phyloP scores from a whole-genome alignment of 2,329 filamentous ascomycete genomes.

The Ascochyta rabiei region DNA sequence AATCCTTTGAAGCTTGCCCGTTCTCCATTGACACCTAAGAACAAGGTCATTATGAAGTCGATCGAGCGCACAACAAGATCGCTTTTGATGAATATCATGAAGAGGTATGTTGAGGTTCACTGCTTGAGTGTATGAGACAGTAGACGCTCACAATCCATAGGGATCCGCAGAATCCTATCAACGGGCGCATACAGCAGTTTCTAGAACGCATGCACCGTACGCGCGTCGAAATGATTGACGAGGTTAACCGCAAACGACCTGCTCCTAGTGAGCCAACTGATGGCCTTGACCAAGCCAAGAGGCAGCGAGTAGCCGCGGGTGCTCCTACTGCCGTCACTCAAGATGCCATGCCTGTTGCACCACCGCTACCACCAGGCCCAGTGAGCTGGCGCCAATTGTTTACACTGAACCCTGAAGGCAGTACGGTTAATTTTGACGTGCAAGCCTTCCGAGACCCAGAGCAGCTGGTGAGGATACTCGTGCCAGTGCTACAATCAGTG shows the following conservation, averaged over 20 bases:
- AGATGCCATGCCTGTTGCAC: constrained; percentile 58
- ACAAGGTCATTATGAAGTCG: constrained; percentile 83
- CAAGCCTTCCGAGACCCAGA: constrained; percentile 73
- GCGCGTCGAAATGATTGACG: constrained; percentile 79
- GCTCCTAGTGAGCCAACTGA: constrained; percentile 73
- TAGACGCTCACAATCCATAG: constrained; percentile 51
- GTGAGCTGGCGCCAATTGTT: constrained; percentile 84
- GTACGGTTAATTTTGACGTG: constrained; percentile 80
- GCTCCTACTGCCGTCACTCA: constrained; percentile 43
- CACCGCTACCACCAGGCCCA: constrained; percentile 75
- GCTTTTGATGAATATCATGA: constrained; percentile 80
- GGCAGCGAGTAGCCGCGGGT: constrained; percentile 70
- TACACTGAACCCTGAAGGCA: constrained; percentile 78
- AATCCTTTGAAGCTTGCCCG: constrained; percentile 85
- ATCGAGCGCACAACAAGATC: constrained; percentile 93
- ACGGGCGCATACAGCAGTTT: constrained; percentile 82
- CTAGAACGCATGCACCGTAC: constrained; percentile 81
- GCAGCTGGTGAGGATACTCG: constrained; percentile 79
- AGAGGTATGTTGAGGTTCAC: constrained; percentile 62
- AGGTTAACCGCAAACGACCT: constrained; percentile 77
- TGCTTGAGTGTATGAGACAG: neutral
- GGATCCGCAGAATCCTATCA: constrained; percentile 78
- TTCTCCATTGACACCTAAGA: constrained; percentile 76
- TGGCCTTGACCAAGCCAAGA: constrained; percentile 77
- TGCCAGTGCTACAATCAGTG: constrained; percentile 75